phyloP scores from a whole-genome alignment of 306 rosid genomes.

The Prinsepia uniflora region DNA sequence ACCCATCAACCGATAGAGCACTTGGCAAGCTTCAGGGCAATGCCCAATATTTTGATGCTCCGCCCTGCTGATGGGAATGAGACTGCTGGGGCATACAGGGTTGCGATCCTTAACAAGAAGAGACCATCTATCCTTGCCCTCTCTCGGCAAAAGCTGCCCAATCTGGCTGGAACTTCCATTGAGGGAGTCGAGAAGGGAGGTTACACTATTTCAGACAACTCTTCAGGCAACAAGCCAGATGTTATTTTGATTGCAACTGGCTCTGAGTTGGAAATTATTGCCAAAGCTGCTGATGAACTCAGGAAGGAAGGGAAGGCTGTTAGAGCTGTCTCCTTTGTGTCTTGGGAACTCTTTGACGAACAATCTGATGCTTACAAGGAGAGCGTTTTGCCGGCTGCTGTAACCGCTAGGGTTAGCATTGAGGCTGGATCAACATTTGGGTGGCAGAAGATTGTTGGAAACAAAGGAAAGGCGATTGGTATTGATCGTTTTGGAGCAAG shows the following conservation, averaged over 20 bases:
- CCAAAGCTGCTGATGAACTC: slow-evolving; percentile 81
- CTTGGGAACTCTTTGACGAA: slow-evolving; percentile 90
- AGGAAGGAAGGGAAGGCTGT: slow-evolving; percentile 92
- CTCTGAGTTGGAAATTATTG: slow-evolving; percentile 90
- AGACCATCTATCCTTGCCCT: slow-evolving; percentile 96
- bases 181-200: slow-evolving; percentile 96
- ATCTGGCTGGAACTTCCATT: slow-evolving; percentile 77
- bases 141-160: slow-evolving; percentile 81
- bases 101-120: slow-evolving; percentile 70
- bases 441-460: slow-evolving; percentile 79
- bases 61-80: slow-evolving; percentile 98
- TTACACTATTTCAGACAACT: slow-evolving; percentile 77
- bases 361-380: slow-evolving; percentile 94
- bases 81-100: slow-evolving; percentile 96
- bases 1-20: slow-evolving; percentile 99
- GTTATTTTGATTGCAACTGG: slow-evolving; percentile 92
- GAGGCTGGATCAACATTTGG: slow-evolving; percentile 98
- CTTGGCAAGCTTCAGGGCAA: slow-evolving; percentile 95
- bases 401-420: slow-evolving; percentile 94
- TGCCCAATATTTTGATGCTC: slow-evolving; percentile 95
- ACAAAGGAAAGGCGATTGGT: slow-evolving; percentile 84
- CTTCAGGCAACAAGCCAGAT: slow-evolving; percentile 90
- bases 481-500: slow-evolving; percentile 93
- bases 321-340: slow-evolving; percentile 80
- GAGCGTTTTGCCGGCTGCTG: slow-evolving; percentile 80